phyloP scores from a whole-genome alignment of 495 filamentous ascomycete species.

The Xylaria curta region DNA sequence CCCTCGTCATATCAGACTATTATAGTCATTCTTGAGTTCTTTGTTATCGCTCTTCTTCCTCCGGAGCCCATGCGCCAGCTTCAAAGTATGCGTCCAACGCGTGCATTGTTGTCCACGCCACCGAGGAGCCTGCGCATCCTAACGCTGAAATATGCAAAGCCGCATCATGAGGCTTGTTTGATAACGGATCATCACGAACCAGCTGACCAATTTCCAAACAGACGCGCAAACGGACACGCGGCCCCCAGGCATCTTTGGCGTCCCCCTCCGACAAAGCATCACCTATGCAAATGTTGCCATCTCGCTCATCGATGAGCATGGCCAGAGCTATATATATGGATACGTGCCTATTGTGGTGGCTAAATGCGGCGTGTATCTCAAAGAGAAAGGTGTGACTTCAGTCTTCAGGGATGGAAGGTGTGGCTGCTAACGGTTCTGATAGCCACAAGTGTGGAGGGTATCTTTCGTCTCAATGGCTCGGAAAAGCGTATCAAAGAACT shows the following conservation, averaged over 20 bases:
- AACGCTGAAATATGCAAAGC: neutral
- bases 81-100: neutral
- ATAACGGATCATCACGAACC: neutral
- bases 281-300: slow-evolving; percentile 99
- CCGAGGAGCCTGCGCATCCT: neutral
- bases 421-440: slow-evolving; percentile 35
- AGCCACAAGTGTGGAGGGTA: slow-evolving; percentile 97
- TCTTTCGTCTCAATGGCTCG: slow-evolving; percentile 96
- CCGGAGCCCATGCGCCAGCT: neutral
- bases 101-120: neutral
- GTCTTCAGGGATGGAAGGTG: slow-evolving; percentile 1
- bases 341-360: slow-evolving; percentile 99
- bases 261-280: slow-evolving; percentile 94
- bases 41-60: neutral
- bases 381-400: slow-evolving; percentile 85
- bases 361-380: slow-evolving; percentile 97
- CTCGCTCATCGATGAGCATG: slow-evolving; percentile 87
- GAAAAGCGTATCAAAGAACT: slow-evolving; percentile 98
- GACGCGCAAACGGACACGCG: slow-evolving; percentile 47
- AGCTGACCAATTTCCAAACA: slow-evolving; percentile 36
- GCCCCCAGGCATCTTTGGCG: slow-evolving; percentile 77
- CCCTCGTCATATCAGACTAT: neutral
- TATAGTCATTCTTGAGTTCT: neutral
- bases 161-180: neutral
- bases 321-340: slow-evolving; percentile 95